phyloP scores from a whole-genome alignment of 345 rosid species.

The Salix koriyanagi region DNA sequence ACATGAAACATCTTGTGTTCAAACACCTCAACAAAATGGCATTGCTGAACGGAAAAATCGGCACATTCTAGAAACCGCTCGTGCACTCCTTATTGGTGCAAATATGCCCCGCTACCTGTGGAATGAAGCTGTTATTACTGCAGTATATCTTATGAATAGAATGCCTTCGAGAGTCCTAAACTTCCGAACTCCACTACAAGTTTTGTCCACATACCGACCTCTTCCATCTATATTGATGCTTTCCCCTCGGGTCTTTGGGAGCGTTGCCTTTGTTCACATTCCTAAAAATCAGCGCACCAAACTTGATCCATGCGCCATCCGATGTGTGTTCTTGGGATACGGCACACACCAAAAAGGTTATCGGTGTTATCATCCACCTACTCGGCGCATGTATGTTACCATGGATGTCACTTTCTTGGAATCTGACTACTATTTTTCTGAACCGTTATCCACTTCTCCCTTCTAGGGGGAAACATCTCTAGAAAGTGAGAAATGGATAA shows the following conservation, averaged over 20 bases:
- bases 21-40: too few species aligned
- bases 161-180: background rate
- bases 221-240: too few species aligned
- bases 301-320: background rate
- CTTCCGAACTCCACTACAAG: background rate
- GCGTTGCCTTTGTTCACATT: background rate
- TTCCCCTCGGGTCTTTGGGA: background rate
- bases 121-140: background rate
- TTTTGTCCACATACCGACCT: too few species aligned
- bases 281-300: background rate
- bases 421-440: background rate
- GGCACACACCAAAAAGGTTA: conserved; percentile 1
- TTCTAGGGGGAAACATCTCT: background rate
- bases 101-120: background rate
- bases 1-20: too few species aligned
- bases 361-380: background rate
- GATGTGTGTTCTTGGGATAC: background rate
- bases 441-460: too few species aligned
- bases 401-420: background rate
- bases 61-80: background rate
- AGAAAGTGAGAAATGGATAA: background rate
- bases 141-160: background rate
- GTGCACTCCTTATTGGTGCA: background rate
- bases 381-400: background rate
- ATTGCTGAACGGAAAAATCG: too few species aligned